A percentile compares a stretch with the other conserved stretches of the same genome.
These are phyloP conservation scores for Rhizoctonia solani DNA, from an alignment of 1,284 basidiomycete genomes.

Conservation along the genomic window DNA sequence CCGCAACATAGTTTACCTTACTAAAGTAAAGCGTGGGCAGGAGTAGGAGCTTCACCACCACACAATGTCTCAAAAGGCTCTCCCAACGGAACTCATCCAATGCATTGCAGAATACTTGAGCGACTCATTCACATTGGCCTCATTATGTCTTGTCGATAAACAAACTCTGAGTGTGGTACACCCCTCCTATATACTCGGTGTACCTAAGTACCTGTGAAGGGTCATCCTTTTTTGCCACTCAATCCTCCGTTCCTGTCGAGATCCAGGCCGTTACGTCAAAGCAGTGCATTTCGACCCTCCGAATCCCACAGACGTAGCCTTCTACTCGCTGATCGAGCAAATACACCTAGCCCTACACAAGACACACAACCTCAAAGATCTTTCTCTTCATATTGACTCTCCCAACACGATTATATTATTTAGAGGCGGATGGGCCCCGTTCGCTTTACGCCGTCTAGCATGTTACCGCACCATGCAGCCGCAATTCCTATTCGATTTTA, in stretches of 20 bases:
- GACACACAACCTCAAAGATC: neutral
- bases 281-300: neutral
- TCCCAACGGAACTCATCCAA: conserved; percentile 17
- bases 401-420: conserved; percentile 9
- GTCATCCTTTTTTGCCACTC: conserved; percentile 14
- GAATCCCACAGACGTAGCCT: neutral
- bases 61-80: neutral
- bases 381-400: neutral
- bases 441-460: neutral
- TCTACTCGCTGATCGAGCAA: neutral
- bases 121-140: neutral
- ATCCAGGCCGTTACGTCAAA: neutral
- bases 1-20: neutral
- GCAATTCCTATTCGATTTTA: neutral
- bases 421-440: neutral
- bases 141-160: conserved; percentile 16
- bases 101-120: conserved; percentile 20
- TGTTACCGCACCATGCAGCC: neutral
- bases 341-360: neutral
- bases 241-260: neutral
- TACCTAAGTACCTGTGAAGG: neutral
- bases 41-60: neutral
- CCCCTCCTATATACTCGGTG: conserved; percentile 2
- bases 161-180: neutral
- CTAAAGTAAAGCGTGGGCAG: neutral